Base-by-base conservation (phyloP, 768 basidiomycete species). In the Trichaptum fuscoviolaceum region DNA sequence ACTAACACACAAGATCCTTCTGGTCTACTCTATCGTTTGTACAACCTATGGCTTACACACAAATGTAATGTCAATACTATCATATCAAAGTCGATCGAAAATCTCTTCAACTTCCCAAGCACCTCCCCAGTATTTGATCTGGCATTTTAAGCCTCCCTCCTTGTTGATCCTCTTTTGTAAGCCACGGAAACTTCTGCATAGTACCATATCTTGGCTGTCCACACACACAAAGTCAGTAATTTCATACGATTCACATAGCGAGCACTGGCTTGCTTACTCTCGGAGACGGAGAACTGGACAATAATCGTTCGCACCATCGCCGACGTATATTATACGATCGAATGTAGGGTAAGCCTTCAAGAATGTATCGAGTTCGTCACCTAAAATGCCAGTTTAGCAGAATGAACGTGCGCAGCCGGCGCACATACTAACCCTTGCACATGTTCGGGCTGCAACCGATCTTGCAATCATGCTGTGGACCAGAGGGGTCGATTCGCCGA, bases 21-120 rank as follows among this genome's bases (percentile, higher is more conserved):
- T 8, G 30, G 30, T 3, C 30, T 30, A 3, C 30, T 30, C 2
- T 30, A 30, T 30, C 30, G 30, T 30, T 30, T 30, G 30, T 30
- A 30, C 30, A 30, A 30, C 30, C 8, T 30, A 30, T 30, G 30
- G 30, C 8, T 30, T 30, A 30, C 30, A 30, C 30, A 30, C 30
- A 30, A 8, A 30, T 30, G 30, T 30, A 30, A 30, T 30, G 30
- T 30, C 30, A 25, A 23, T 34, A 5, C 59, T 25, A 61, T 61
- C 59, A 24, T 34, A 24, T 63, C 64, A 72, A 24, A 86, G 75
- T 27, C 74, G 77, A 57, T 73, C 74, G 72, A 94, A 91, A 58
- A 85, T 83, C 76, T 96, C 93, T 75, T 99, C 96, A 60, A 95
- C 88, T 75, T 98, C 94, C 96, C 96, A 99, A 58, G 95, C 96